Evolutionary conservation across 78 protist genomes (phyloP).

Genomic region (Dictyostelium purpureum): DNA sequence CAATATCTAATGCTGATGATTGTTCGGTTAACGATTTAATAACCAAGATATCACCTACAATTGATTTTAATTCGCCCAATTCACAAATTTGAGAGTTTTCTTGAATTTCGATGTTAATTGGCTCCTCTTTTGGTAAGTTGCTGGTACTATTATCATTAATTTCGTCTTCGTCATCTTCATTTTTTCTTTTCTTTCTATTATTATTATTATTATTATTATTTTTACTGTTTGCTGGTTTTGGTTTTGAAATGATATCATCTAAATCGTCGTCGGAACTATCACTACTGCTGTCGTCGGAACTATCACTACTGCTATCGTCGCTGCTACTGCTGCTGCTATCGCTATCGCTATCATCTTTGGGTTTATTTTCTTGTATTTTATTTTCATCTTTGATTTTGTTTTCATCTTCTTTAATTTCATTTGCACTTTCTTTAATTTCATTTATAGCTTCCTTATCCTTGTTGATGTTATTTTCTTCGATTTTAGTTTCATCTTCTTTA

Average conservation of each 20-base stretch:
- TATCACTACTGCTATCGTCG: constrained; percentile 6
- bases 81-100: background rate
- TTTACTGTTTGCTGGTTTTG: background rate
- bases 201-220: constrained; percentile 28
- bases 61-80: background rate
- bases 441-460: background rate
- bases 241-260: constrained; percentile 37
- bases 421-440: background rate
- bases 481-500: background rate
- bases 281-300: background rate
- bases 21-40: background rate
- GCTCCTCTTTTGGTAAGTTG: constrained; percentile 35
- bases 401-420: background rate
- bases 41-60: constrained; percentile 49
- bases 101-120: constrained; percentile 11
- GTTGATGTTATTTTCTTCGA: background rate
- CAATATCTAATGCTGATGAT: constrained; percentile 39
- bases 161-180: background rate
- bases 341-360: background rate
- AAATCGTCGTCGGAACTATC: constrained; percentile 26
- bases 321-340: constrained; percentile 4
- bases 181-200: constrained; percentile 34
- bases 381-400: background rate
- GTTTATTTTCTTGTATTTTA: background rate
- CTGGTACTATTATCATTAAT: background rate